These are phyloP conservation scores for Nemania abortiva DNA, from an alignment of 2,329 filamentous ascomycete species.

Conservation along the genomic window DNA sequence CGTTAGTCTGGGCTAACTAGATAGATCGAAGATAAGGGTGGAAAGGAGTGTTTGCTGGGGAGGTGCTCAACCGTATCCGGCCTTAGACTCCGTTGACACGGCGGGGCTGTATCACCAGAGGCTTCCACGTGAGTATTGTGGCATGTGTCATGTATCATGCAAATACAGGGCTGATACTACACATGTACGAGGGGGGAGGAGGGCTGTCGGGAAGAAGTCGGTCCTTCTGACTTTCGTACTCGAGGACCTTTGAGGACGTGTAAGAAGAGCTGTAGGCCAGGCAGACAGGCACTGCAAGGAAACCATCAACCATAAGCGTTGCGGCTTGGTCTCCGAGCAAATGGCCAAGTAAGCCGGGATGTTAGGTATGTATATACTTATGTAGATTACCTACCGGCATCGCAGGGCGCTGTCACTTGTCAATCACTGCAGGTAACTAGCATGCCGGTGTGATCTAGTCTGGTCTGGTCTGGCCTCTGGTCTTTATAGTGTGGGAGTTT, in stretches of 20 bases:
- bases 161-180: neutral
- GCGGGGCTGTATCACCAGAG: neutral
- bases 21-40: neutral
- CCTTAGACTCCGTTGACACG: neutral
- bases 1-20: neutral
- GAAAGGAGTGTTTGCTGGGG: neutral
- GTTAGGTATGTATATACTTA: neutral
- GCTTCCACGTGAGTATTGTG: neutral
- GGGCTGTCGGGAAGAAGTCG: neutral
- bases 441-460: neutral
- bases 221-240: conserved; percentile 2
- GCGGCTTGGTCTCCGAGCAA: neutral
- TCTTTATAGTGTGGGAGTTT: conserved; percentile 5
- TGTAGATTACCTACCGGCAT: neutral
- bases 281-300: neutral
- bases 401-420: neutral
- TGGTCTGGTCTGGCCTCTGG: neutral
- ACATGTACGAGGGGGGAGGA: neutral
- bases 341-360: neutral
- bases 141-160: neutral
- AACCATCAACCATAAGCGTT: neutral
- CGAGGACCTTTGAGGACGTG: neutral
- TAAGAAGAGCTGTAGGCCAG: neutral
- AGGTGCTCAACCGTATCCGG: neutral
- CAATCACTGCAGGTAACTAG: too few species aligned